Evolutionary conservation across 2,329 filamentous ascomycete genomes (phyloP).

Genomic region (Nigrospora osmanthi): DNA sequence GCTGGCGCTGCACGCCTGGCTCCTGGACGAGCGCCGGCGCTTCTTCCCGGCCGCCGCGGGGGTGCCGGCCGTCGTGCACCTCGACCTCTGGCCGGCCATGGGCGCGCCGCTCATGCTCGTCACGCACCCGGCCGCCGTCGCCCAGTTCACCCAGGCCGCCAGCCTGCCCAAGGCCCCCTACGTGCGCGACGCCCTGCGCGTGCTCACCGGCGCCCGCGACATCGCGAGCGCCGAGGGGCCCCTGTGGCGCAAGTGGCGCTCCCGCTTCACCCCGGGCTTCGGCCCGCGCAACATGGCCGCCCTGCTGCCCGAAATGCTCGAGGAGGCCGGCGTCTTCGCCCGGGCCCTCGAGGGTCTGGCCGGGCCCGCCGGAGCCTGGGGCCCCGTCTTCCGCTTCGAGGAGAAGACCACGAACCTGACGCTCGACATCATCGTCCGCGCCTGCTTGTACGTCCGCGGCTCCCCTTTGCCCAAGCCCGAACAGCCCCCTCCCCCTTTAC

Average conservation of each 20-base stretch:
- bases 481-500: constrained; percentile 19
- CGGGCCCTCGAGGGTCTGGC: constrained; percentile 17
- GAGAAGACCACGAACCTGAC: constrained; percentile 27
- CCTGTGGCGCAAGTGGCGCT: constrained; percentile 9
- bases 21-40: neutral
- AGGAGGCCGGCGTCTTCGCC: constrained; percentile 27
- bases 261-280: constrained; percentile 27
- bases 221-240: constrained; percentile 17
- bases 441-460: too few relatives aligned
- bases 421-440: constrained; percentile 26
- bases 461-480: constrained; percentile 8
- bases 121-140: neutral
- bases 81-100: constrained; percentile 2
- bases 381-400: constrained; percentile 24
- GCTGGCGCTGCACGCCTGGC: neutral
- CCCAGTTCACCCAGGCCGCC: constrained; percentile 1
- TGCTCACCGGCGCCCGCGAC: constrained; percentile 19
- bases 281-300: constrained; percentile 25
- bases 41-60: constrained; percentile 1
- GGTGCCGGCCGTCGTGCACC: constrained; percentile 1
- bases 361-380: constrained; percentile 18
- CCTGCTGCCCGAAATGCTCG: constrained; percentile 25
- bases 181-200: constrained; percentile 2
- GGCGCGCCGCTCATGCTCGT: neutral
- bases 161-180: neutral